These are phyloP conservation scores for Ogataea pilisensis DNA, from an alignment of 805 yeast species.

Conservation along the genomic window DNA sequence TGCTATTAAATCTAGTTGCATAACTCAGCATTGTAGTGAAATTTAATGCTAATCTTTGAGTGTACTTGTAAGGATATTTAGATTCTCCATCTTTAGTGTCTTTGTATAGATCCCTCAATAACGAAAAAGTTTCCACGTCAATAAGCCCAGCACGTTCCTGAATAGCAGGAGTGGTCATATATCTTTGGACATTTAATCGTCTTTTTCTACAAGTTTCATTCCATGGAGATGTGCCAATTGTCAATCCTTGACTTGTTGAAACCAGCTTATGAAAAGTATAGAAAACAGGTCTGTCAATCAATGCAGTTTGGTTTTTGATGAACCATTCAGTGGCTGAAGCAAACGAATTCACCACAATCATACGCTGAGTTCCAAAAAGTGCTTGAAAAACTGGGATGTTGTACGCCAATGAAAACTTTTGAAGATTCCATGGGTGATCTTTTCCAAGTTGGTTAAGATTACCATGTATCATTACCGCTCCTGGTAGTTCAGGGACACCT, in stretches of 20 bases:
- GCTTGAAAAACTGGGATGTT: conserved; percentile 25
- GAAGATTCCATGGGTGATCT: conserved; percentile 31
- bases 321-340: conserved; percentile 19
- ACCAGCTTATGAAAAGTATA: conserved; percentile 22
- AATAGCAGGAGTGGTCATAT: conserved; percentile 36
- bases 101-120: conserved; percentile 26
- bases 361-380: conserved; percentile 19
- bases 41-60: conserved; percentile 35
- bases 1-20: conserved; percentile 34
- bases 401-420: conserved; percentile 28
- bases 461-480: conserved; percentile 29
- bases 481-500: conserved; percentile 31
- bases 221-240: conserved; percentile 43
- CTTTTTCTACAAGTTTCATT: conserved; percentile 34
- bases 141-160: conserved; percentile 31
- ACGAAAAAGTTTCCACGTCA: conserved; percentile 32
- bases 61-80: conserved; percentile 24
- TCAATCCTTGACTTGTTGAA: conserved; percentile 33
- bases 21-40: conserved; percentile 36
- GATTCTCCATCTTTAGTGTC: conserved; percentile 11
- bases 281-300: conserved; percentile 20
- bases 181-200: conserved; percentile 35
- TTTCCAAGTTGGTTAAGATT: conserved; percentile 27
- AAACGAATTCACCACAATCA: conserved; percentile 16
- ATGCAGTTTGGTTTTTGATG: conserved; percentile 17